A percentile compares a stretch with the other conserved stretches of the same genome.
Conservation (phyloP, 345 rosid species). For the Capsella bursapastoris region DNA sequence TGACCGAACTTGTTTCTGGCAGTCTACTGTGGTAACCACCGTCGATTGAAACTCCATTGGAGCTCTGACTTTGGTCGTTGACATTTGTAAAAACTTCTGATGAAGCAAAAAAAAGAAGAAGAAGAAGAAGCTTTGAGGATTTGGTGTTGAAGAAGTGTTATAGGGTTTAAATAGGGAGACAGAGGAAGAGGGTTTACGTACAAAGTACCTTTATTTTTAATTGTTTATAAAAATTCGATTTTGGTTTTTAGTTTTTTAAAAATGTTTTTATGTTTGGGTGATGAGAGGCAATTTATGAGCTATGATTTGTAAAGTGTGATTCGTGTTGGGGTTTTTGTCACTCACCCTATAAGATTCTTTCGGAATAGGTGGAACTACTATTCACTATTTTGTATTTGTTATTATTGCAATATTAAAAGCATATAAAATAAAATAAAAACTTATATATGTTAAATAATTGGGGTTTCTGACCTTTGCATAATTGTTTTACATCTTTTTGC, state of each 20-base stretch:
- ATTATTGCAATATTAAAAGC: background rate
- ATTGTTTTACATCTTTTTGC: constrained; percentile 30
- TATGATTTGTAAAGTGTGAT: constrained; percentile 42
- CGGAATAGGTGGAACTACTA: constrained; percentile 47
- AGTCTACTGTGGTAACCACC: constrained; percentile 63
- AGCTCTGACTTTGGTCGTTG: constrained; percentile 48
- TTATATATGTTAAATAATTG: constrained; percentile 27
- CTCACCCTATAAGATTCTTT: constrained; percentile 39
- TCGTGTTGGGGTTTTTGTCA: constrained; percentile 49
- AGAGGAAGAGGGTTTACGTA: constrained; percentile 26
- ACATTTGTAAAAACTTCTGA: constrained; percentile 34
- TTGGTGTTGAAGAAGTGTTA: constrained; percentile 34
- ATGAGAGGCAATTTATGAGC: constrained; percentile 43
- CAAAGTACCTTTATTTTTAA: background rate
- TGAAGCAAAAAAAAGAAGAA: constrained; percentile 14
- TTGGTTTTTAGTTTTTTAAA: background rate
- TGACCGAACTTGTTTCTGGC: constrained; percentile 81
- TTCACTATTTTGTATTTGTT: constrained; percentile 29
- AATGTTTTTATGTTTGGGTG: constrained; percentile 37
- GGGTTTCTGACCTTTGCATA: constrained; percentile 19
- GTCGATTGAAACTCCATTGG: constrained; percentile 44
- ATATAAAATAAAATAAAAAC: background rate
- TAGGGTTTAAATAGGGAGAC: constrained; percentile 39
- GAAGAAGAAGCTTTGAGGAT: constrained; percentile 37
- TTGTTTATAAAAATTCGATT: constrained; percentile 9